These are phyloP conservation scores for Phytophthora sp. DNA, from an alignment of 352 stramenopile genomes.

Conservation along the genomic window DNA sequence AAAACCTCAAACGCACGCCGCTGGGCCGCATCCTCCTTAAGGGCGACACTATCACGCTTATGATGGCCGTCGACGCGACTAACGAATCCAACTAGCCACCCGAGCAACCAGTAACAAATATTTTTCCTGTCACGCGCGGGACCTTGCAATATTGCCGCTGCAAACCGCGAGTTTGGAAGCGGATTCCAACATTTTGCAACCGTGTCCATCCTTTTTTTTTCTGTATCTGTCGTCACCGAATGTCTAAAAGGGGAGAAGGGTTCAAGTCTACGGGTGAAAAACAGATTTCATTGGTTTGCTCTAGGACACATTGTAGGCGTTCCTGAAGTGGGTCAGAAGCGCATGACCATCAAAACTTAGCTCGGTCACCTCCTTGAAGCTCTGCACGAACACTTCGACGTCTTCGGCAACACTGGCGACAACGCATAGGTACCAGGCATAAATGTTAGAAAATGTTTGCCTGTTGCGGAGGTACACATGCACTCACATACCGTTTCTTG, in stretches of 20 bases:
- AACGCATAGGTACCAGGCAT: neutral
- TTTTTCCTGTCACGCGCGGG: slow-evolving; percentile 21
- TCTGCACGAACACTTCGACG: slow-evolving; percentile 72
- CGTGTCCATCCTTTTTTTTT: neutral
- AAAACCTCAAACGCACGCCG: slow-evolving; percentile 93
- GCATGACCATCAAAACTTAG: slow-evolving; percentile 69
- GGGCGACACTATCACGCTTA: slow-evolving; percentile 99
- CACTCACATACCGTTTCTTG: slow-evolving; percentile 60
- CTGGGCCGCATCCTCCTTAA: slow-evolving; percentile 99
- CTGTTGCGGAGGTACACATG: neutral
- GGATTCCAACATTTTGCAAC: neutral
- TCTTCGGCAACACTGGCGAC: slow-evolving; percentile 69
- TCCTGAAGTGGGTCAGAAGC: slow-evolving; percentile 70
- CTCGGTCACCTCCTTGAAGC: slow-evolving; percentile 74
- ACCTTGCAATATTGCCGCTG: slow-evolving; percentile 24
- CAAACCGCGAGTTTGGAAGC: slow-evolving; percentile 2
- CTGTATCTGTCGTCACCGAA: neutral
- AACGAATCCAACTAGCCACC: slow-evolving; percentile 45
- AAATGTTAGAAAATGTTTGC: slow-evolving; percentile 4
- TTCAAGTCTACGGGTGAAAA: slow-evolving; percentile 1
- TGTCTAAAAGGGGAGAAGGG: neutral
- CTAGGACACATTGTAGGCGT: slow-evolving; percentile 53
- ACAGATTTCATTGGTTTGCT: slow-evolving; percentile 26
- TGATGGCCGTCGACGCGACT: slow-evolving; percentile 86
- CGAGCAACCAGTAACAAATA: slow-evolving; percentile 32